A percentile compares a stretch with the other conserved stretches of the same genome.
Conservation (phyloP, 176 grass and related monocot species). For the Avena atlantica region DNA sequence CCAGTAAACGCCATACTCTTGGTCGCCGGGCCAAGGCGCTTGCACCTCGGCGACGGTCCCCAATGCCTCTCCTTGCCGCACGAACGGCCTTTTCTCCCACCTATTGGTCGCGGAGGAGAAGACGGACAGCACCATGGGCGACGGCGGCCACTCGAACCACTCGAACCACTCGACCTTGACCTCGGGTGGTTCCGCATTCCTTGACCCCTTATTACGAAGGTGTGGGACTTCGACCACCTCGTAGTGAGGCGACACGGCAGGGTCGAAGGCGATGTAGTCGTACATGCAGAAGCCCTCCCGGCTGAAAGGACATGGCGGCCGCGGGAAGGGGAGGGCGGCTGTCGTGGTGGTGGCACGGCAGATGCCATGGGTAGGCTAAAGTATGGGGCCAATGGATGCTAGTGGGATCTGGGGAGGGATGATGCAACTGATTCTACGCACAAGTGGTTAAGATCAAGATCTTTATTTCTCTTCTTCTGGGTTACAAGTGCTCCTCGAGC, state of each 20-base stretch:
- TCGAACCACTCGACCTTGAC: background rate
- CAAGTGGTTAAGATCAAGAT: no score
- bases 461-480: no score
- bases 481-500: no score
- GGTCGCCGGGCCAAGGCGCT: background rate
- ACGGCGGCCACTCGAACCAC: background rate
- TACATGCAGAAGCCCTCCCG: background rate
- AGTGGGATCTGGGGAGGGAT: no score
- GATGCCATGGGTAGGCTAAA: no score
- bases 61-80: background rate
- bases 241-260: background rate
- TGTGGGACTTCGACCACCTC: background rate
- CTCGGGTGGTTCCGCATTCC: background rate
- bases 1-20: background rate
- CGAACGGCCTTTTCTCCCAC: background rate
- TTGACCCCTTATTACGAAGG: background rate
- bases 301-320: background rate
- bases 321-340: background rate
- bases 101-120: background rate
- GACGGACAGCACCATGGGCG: background rate
- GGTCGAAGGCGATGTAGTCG: conserved; percentile 1
- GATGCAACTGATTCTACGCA: no score
- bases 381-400: no score
- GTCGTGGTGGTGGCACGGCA: no score
- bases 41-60: background rate